Evolutionary conservation across 2,329 filamentous ascomycete species (phyloP).

Genomic region (Falciphora oryzae): DNA sequence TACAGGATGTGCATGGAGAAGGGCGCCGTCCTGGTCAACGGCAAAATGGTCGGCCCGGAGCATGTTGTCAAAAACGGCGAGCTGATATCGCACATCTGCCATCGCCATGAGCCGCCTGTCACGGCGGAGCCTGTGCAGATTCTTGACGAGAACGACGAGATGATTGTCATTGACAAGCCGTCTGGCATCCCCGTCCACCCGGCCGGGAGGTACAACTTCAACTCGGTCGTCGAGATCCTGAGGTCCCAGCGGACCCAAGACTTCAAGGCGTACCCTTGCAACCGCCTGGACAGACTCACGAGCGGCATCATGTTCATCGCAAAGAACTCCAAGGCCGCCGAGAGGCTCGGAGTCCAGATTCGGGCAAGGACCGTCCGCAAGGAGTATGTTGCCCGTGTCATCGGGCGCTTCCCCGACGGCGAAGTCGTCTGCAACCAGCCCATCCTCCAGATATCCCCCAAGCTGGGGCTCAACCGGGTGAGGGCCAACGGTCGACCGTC

Average conservation of each 20-base stretch:
- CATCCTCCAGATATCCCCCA: constrained; percentile 89
- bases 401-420: constrained; percentile 85
- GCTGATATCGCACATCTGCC: constrained; percentile 84
- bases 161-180: constrained; percentile 97
- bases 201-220: constrained; percentile 91
- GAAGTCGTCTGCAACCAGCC: constrained; percentile 91
- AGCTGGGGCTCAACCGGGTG: constrained; percentile 90
- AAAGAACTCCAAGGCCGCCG: constrained; percentile 76
- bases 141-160: constrained; percentile 84
- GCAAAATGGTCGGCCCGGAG: constrained; percentile 59
- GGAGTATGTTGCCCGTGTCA: constrained; percentile 89
- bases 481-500: constrained; percentile 87
- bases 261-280: constrained; percentile 66
- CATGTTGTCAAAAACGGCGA: constrained; percentile 83
- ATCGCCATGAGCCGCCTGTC: constrained; percentile 93
- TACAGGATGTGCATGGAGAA: constrained; percentile 78
- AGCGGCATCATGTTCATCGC: constrained; percentile 98
- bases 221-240: constrained; percentile 92
- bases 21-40: constrained; percentile 76
- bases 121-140: constrained; percentile 73
- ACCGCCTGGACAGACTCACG: constrained; percentile 87
- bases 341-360: constrained; percentile 70
- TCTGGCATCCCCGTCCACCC: constrained; percentile 93
- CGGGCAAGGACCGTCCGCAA: constrained; percentile 79
- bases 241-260: constrained; percentile 59